Percentiles rank a stretch among this genome's conserved stretches.
phyloP scores from a whole-genome alignment of 2,329 filamentous ascomycete genomes.

The Exophiala alcalophila region DNA sequence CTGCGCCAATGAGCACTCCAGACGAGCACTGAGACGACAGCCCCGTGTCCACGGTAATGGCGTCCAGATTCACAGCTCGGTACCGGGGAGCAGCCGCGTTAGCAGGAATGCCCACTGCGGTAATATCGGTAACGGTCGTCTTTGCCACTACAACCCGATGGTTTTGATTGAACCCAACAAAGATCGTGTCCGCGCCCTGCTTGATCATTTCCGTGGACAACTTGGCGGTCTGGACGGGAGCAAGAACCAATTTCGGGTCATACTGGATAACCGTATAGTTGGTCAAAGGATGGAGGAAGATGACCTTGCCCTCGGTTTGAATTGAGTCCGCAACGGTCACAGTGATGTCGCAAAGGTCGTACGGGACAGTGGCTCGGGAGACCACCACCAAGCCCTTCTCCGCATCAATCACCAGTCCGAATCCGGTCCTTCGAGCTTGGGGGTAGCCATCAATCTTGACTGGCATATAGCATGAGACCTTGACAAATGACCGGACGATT shows the following conservation, averaged over 20 bases:
- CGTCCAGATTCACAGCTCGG: conserved; percentile 90
- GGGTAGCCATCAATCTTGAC: conserved; percentile 98
- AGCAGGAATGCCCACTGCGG: conserved; percentile 91
- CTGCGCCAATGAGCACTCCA: conserved; percentile 83
- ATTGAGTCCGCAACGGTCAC: conserved; percentile 96
- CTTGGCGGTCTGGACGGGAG: conserved; percentile 84
- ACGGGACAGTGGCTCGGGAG: conserved; percentile 89
- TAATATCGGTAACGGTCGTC: conserved; percentile 94
- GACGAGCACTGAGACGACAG: conserved; percentile 89
- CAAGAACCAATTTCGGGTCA: conserved; percentile 87
- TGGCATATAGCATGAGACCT: conserved; percentile 88
- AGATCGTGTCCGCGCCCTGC: conserved; percentile 90
- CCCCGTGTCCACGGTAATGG: conserved; percentile 93
- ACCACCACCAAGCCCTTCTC: conserved; percentile 93
- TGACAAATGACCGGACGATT: conserved; percentile 90
- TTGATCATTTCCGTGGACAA: conserved; percentile 79
- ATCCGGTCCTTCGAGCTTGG: conserved; percentile 88
- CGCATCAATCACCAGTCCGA: conserved; percentile 95
- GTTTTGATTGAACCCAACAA: conserved; percentile 97
- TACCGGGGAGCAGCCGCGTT: conserved; percentile 90
- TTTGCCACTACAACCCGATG: conserved; percentile 89
- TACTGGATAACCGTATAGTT: conserved; percentile 97
- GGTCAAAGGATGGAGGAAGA: conserved; percentile 93
- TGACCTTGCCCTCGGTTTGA: conserved; percentile 86
- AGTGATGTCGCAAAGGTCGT: conserved; percentile 93